phyloP scores from a whole-genome alignment of 768 basidiomycete species.

The Podaxis sp. region DNA sequence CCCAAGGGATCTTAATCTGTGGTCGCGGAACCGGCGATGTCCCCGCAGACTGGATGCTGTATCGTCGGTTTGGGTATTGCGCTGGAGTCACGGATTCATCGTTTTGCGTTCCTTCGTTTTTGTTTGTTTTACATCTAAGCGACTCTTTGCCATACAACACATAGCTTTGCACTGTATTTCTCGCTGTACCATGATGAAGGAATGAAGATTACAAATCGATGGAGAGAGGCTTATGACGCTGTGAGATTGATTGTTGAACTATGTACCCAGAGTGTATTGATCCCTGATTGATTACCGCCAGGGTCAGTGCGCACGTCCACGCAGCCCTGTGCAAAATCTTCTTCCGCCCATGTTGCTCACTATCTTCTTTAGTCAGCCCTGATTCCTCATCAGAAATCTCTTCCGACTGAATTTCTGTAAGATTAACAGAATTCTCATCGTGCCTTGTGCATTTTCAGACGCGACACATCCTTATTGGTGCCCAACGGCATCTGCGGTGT shows the following conservation, averaged over 20 bases:
- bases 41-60: slow-evolving; percentile 64
- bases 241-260: neutral
- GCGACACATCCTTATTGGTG: neutral
- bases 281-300: neutral
- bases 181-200: slow-evolving; percentile 13
- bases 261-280: neutral
- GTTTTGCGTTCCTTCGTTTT: slow-evolving; percentile 10
- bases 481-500: no score
- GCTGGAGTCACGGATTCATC: neutral
- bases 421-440: neutral
- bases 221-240: neutral
- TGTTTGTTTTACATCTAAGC: slow-evolving; percentile 11
- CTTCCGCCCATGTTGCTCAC: neutral
- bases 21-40: slow-evolving; percentile 61
- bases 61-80: slow-evolving; percentile 51
- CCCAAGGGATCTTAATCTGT: slow-evolving; percentile 54
- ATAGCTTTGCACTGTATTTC: slow-evolving; percentile 13
- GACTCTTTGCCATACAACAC: slow-evolving; percentile 3
- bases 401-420: no score
- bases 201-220: neutral
- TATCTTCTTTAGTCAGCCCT: neutral
- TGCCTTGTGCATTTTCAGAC: neutral
- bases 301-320: no score
- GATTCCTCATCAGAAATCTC: no score
- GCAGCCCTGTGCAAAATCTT: neutral